These are phyloP conservation scores for Pseudotsuga menziesii DNA, from an alignment of 75 land plant species.

Conservation along the genomic window DNA sequence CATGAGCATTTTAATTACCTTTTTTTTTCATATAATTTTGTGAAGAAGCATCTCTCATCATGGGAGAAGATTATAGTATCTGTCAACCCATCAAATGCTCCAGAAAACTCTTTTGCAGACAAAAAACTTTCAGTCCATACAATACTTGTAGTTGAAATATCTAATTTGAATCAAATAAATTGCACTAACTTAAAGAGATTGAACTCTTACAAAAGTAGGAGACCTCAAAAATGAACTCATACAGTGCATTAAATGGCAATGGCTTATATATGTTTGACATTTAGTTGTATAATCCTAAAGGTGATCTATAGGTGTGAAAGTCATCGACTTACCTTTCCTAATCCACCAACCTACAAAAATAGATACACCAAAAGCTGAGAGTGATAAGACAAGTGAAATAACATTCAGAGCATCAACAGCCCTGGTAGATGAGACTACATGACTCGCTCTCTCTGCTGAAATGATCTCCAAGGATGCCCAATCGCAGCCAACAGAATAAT, in stretches of 20 bases:
- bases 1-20: too few relatives aligned
- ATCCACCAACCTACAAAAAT: constrained; percentile 56
- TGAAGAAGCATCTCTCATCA: too few relatives aligned
- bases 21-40: too few relatives aligned
- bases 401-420: constrained; percentile 41
- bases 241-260: not conserved
- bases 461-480: constrained; percentile 69
- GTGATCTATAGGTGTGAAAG: constrained; percentile 64
- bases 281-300: constrained; percentile 15
- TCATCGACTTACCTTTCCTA: constrained; percentile 28
- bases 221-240: not conserved
- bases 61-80: not conserved
- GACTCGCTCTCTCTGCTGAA: constrained; percentile 11
- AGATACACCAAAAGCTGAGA: constrained; percentile 54
- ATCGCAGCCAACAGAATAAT: constrained; percentile 83
- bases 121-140: not conserved
- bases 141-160: not conserved
- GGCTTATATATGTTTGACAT: not conserved
- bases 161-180: not conserved
- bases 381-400: constrained; percentile 63
- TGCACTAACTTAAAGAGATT: not conserved
- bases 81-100: not conserved
- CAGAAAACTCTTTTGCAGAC: not conserved
- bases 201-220: not conserved
- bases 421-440: constrained; percentile 7